Evolutionary conservation across 139 green algal species (phyloP).

Genomic region (Chlorella sp.): DNA sequence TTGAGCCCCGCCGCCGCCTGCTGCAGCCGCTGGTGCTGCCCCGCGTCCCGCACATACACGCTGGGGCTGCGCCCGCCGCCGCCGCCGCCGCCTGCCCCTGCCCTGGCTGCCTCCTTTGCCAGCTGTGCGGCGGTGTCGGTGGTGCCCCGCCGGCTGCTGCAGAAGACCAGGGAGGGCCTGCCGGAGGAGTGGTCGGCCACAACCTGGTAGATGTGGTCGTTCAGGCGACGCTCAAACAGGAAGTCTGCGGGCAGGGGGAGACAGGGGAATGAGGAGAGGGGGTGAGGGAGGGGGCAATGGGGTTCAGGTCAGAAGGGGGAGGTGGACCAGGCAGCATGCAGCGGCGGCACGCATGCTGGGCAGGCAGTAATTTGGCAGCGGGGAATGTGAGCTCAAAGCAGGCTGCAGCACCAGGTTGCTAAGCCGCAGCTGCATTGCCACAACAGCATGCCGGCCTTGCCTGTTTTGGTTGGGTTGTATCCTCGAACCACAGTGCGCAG

Average conservation of each 20-base stretch:
- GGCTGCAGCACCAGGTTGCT: neutral
- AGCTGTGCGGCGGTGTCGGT: conserved; percentile 74
- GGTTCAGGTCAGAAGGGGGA: neutral
- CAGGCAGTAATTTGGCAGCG: neutral
- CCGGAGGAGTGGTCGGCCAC: conserved; percentile 75
- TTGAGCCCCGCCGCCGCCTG: conserved; percentile 24
- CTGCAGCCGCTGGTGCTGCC: conserved; percentile 57
- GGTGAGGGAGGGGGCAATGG: neutral
- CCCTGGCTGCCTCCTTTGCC: conserved; percentile 39
- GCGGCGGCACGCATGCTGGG: neutral
- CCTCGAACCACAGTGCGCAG: conserved; percentile 83
- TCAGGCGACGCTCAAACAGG: conserved; percentile 86
- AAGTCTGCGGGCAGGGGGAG: conserved; percentile 50
- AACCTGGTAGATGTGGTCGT: conserved; percentile 73
- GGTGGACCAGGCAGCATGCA: neutral
- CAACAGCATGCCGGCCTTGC: neutral
- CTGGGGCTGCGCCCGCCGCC: conserved; percentile 25
- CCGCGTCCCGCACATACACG: conserved; percentile 49
- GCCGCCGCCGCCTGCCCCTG: neutral
- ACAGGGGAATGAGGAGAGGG: neutral
- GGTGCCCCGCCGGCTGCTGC: conserved; percentile 84
- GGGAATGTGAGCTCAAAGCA: too few relatives aligned
- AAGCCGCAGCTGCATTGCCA: neutral
- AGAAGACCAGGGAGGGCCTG: conserved; percentile 93
- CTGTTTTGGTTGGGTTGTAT: conserved; percentile 73